A percentile compares a stretch with the other conserved stretches of the same genome.
Conservation (phyloP, 495 filamentous ascomycete species). For the Chaetomium cochliodes region DNA sequence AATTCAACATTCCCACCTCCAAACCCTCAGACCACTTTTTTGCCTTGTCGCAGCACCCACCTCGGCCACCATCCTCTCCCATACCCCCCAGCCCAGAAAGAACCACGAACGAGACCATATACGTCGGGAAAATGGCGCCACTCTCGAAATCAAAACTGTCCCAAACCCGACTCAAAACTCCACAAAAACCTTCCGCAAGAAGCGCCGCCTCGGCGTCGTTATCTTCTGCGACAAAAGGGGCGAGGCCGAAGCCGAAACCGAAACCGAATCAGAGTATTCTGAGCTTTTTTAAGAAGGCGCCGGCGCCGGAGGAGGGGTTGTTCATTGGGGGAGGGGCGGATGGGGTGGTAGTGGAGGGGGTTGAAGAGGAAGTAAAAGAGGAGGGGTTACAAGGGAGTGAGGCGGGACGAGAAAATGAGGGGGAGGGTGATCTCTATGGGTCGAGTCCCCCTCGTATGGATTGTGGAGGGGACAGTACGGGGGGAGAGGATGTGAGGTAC, state of each 20-base stretch:
- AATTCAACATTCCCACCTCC: too few species aligned
- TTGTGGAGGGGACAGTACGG: background rate
- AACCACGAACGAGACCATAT: background rate
- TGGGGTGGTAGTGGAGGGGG: background rate
- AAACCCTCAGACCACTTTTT: background rate
- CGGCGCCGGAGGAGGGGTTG: constrained; percentile 37
- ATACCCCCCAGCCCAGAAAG: background rate
- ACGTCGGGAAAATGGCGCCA: background rate
- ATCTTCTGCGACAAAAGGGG: constrained; percentile 9
- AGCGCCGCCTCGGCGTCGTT: background rate
- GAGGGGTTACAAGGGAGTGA: too few species aligned
- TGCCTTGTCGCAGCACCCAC: background rate
- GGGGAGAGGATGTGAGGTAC: constrained; percentile 42
- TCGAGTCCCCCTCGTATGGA: background rate
- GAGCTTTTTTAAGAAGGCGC: constrained; percentile 77
- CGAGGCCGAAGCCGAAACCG: constrained; percentile 35
- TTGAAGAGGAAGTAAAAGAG: background rate
- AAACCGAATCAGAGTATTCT: constrained; percentile 70
- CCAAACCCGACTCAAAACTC: constrained; percentile 5
- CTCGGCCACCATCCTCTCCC: background rate
- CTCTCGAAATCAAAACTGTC: constrained; percentile 2
- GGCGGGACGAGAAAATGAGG: background rate
- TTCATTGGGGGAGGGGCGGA: constrained; percentile 29
- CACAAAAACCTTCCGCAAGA: background rate
- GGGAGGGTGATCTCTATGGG: constrained; percentile 17